A percentile compares a stretch with the other conserved stretches of the same genome.
phyloP scores from a whole-genome alignment of 805 yeast species.

The Tetrapisispora namnaoensis region DNA sequence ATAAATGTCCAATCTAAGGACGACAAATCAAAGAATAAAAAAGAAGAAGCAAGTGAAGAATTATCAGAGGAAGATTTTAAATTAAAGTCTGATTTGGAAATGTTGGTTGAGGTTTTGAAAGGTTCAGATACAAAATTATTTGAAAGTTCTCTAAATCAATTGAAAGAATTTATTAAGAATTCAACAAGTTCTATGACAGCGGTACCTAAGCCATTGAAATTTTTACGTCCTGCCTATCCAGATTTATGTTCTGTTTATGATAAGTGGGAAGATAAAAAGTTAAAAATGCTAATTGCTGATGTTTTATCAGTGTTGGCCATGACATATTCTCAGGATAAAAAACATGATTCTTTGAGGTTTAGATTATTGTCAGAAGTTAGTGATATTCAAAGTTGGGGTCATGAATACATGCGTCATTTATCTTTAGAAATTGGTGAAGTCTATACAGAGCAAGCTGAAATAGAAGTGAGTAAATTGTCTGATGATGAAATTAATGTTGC shows the following conservation, averaged over 20 bases:
- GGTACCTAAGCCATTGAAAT: slow-evolving; percentile 96
- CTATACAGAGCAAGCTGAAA: slow-evolving; percentile 45
- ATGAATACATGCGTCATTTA: slow-evolving; percentile 91
- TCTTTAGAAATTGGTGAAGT: slow-evolving; percentile 92
- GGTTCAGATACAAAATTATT: slow-evolving; percentile 43
- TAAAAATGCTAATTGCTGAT: slow-evolving; percentile 64
- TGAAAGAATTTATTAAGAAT: slow-evolving; percentile 74
- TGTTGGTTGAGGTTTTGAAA: slow-evolving; percentile 68
- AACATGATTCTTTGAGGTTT: slow-evolving; percentile 69
- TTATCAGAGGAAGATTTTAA: slow-evolving; percentile 88
- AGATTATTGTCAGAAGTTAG: slow-evolving; percentile 53
- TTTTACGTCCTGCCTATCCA: slow-evolving; percentile 79
- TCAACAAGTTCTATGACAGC: slow-evolving; percentile 99
- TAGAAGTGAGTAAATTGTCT: slow-evolving; percentile 18
- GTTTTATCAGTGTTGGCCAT: slow-evolving; percentile 86
- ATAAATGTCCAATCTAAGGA: not conserved
- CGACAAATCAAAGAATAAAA: slow-evolving; percentile 4
- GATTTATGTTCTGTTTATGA: slow-evolving; percentile 55
- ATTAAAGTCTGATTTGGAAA: slow-evolving; percentile 76
- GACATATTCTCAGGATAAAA: slow-evolving; percentile 80
- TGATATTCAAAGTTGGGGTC: slow-evolving; percentile 86
- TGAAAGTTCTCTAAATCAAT: slow-evolving; percentile 49
- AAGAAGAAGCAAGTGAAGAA: slow-evolving; percentile 46
- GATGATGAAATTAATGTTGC: slow-evolving; percentile 6
- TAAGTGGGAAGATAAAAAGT: slow-evolving; percentile 46